Conservation (phyloP, 2,329 filamentous ascomycete species). For the Colletotrichum euphorbiae region DNA sequence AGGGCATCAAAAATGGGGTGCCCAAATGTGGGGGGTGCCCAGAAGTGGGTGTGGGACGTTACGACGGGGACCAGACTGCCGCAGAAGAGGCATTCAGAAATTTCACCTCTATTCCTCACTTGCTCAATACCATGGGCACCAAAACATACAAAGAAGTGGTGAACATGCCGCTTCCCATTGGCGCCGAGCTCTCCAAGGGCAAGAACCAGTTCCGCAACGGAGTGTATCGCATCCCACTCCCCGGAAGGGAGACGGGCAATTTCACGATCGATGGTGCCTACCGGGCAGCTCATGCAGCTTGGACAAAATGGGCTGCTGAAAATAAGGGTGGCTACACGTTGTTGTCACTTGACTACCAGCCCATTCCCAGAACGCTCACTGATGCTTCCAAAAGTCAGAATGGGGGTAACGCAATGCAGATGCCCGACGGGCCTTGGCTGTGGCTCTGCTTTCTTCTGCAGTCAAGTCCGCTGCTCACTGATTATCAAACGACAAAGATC, state of each 20-base stretch:
- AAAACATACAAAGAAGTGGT: not conserved
- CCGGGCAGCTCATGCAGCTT: not conserved
- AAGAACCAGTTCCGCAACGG: conserved; percentile 8
- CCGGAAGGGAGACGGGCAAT: not conserved
- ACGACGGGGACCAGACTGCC: not conserved
- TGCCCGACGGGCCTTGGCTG: not conserved
- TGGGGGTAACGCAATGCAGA: not conserved
- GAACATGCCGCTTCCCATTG: not conserved
- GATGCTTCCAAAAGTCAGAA: not conserved
- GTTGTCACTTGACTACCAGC: conserved; percentile 4
- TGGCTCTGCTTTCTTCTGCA: not conserved
- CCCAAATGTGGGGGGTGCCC: no score
- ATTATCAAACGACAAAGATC: not conserved
- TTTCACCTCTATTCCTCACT: not conserved
- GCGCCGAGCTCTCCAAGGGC: not conserved
- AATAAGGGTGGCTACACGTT: conserved; percentile 1
- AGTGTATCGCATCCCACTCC: not conserved
- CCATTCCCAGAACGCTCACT: not conserved
- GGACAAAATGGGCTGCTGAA: conserved; percentile 2
- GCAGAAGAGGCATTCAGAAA: not conserved
- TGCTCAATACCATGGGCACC: not conserved
- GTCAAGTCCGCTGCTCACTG: not conserved
- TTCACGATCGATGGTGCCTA: not conserved
- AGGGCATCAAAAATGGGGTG: no score
- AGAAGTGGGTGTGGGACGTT: no score